phyloP scores from a whole-genome alignment of 768 basidiomycete species.

The Phlegmacium glaucopus region DNA sequence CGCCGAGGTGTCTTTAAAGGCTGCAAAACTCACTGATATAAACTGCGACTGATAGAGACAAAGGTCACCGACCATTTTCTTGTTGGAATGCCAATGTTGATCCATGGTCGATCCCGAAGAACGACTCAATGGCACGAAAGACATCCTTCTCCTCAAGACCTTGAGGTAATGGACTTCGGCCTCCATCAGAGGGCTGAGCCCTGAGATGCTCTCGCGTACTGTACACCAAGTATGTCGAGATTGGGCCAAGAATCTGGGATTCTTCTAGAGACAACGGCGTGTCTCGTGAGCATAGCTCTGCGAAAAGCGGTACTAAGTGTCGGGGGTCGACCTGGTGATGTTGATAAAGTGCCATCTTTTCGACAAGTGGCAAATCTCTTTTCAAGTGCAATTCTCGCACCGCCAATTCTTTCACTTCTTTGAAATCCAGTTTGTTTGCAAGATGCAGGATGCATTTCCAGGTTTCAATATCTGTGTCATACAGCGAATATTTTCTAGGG shows the following conservation, averaged over 20 bases:
- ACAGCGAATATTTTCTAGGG: conserved; percentile 54
- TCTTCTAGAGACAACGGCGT: conserved; percentile 54
- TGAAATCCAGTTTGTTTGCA: conserved; percentile 54
- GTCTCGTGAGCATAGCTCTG: conserved; percentile 47
- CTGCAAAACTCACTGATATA: too few relatives aligned
- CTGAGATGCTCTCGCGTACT: conserved; percentile 48
- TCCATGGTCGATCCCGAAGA: conserved; percentile 12
- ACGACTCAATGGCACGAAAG: conserved; percentile 9
- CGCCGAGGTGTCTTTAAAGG: too few relatives aligned
- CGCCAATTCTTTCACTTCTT: conserved; percentile 52
- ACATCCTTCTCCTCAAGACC: conserved; percentile 14
- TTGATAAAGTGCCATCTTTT: conserved; percentile 50
- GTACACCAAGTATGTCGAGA: conserved; percentile 46
- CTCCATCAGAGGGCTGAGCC: conserved; percentile 17
- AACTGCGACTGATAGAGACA: too few relatives aligned
- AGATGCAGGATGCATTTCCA: conserved; percentile 62
- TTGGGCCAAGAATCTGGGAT: conserved; percentile 48
- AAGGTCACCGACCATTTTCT: too few relatives aligned
- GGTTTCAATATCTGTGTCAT: conserved; percentile 42
- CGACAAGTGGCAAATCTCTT: conserved; percentile 38
- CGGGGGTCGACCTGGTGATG: conserved; percentile 42
- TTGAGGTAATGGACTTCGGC: conserved; percentile 18
- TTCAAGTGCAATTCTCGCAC: conserved; percentile 56
- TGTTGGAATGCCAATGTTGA: conserved; percentile 1
- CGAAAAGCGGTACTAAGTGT: conserved; percentile 54